Conservation (phyloP, 495 filamentous ascomycete species). For the Hypoxylon cercidicola region DNA sequence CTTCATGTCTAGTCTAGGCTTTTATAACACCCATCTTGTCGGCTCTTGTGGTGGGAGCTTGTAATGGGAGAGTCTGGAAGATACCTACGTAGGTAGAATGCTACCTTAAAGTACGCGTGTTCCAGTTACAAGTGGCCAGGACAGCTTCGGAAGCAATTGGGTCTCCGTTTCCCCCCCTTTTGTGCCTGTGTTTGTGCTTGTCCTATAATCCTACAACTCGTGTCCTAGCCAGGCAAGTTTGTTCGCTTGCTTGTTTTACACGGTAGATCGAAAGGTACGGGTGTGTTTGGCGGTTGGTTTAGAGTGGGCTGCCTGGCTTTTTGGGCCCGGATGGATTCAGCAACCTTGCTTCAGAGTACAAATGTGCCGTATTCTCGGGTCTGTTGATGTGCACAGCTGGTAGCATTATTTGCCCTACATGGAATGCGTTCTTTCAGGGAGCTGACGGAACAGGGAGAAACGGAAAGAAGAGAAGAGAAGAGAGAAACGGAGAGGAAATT, state of each 20-base stretch:
- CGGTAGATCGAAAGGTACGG: not conserved
- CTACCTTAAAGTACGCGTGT: constrained; percentile 10
- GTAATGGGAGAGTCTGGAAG: not conserved
- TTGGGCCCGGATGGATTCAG: no score
- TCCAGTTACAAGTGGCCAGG: constrained; percentile 8
- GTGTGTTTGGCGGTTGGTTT: no score
- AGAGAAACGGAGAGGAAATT: no score
- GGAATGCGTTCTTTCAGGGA: no score
- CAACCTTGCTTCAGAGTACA: no score
- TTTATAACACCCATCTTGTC: not conserved
- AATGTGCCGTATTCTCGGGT: no score
- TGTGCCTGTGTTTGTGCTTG: constrained; percentile 13
- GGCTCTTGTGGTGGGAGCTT: not conserved
- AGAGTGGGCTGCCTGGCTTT: no score
- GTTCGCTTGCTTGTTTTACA: constrained; percentile 4
- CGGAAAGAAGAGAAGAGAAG: no score
- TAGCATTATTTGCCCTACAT: no score
- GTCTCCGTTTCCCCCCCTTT: not conserved
- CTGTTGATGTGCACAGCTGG: no score
- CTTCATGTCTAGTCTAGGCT: not conserved
- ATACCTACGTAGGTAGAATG: not conserved
- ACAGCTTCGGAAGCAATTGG: constrained; percentile 14
- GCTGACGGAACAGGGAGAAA: no score
- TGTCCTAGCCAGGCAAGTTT: not conserved
- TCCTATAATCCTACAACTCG: not conserved